A percentile compares a stretch with the other conserved stretches of the same genome.
Evolutionary conservation across 1,139 yeast species (phyloP).

Genomic region (Magnusiomyces magnusii): DNA sequence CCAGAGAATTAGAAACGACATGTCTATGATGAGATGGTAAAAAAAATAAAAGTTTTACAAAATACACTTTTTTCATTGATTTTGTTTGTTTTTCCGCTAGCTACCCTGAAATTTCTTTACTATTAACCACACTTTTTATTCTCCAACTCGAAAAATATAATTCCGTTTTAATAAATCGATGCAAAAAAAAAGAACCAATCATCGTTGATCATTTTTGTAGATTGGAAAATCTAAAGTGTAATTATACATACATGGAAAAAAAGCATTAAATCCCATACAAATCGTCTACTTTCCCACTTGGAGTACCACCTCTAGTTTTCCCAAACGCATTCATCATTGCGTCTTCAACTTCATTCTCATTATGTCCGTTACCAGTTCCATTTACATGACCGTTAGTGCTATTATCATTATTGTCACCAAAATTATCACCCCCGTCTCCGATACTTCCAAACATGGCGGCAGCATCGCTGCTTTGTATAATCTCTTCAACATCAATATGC

Average conservation of each 20-base stretch:
- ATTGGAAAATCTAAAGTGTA: too few relatives aligned
- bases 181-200: background rate
- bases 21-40: slow-evolving; percentile 27
- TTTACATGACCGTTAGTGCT: background rate
- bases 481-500: slow-evolving; percentile 37
- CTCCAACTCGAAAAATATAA: background rate
- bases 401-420: background rate
- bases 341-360: background rate
- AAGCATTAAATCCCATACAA: background rate
- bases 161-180: background rate
- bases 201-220: too few relatives aligned
- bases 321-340: slow-evolving; percentile 1
- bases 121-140: background rate
- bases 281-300: background rate
- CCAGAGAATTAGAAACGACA: slow-evolving; percentile 42
- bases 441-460: background rate
- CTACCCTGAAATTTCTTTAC: background rate
- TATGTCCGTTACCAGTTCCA: background rate
- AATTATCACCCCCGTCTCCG: background rate
- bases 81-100: background rate
- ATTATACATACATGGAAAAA: too few relatives aligned
- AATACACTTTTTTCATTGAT: background rate
- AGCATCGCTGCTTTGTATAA: background rate
- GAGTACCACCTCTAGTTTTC: background rate
- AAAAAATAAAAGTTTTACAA: background rate